Conservation (phyloP, 352 stramenopile species). For the Phytophthora crassamura region DNA sequence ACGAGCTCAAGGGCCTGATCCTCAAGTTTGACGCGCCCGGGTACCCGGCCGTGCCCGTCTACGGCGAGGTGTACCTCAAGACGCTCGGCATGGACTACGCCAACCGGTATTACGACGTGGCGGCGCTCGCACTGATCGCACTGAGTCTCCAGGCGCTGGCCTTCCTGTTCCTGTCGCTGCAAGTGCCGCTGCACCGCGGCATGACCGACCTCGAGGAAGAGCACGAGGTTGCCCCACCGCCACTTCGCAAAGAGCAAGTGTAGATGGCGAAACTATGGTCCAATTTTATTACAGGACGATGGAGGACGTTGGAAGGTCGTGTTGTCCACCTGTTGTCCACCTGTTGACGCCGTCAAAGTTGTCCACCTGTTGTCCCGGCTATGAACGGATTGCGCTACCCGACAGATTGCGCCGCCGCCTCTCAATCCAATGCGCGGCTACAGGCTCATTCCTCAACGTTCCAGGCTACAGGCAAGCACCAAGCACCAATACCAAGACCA, state of each 20-base stretch:
- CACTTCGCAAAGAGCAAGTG: constrained; percentile 17
- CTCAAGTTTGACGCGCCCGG: constrained; percentile 81
- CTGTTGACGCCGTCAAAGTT: no score
- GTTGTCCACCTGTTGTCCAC: no score
- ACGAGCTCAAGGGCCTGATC: constrained; percentile 78
- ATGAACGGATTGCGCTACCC: no score
- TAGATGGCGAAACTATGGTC: background rate
- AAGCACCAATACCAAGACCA: background rate
- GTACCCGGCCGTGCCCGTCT: constrained; percentile 77
- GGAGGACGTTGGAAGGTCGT: no score
- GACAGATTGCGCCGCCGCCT: no score
- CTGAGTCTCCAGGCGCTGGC: constrained; percentile 61
- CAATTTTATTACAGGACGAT: no score
- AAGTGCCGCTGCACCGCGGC: constrained; percentile 63
- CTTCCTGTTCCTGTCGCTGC: constrained; percentile 71
- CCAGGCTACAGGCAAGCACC: constrained; percentile 1
- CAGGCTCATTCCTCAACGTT: constrained; percentile 17
- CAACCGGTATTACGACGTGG: constrained; percentile 76
- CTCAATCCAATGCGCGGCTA: no score
- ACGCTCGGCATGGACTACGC: constrained; percentile 85
- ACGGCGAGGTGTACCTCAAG: constrained; percentile 86
- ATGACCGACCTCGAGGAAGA: constrained; percentile 32
- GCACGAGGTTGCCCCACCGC: background rate
- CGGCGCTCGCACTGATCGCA: constrained; percentile 61
- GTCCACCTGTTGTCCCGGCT: no score